Conservation (phyloP, 1,284 basidiomycete genomes). For the Gymnopus androsaceus region DNA sequence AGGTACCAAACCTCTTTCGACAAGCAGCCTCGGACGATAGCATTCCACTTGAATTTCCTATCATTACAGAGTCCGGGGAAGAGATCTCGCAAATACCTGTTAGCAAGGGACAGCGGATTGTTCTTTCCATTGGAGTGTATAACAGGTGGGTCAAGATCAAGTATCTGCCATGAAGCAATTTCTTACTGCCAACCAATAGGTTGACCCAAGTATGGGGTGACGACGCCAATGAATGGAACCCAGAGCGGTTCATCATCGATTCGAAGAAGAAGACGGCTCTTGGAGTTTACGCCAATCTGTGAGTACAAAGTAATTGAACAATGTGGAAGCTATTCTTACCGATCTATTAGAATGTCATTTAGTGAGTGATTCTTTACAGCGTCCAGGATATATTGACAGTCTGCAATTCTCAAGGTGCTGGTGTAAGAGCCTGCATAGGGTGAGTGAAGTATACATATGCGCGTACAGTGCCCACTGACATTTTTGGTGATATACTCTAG, state of each 20-base stretch:
- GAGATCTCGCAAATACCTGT: constrained; percentile 19
- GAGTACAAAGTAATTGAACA: neutral
- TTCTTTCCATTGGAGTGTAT: constrained; percentile 16
- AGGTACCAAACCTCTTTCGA: constrained; percentile 13
- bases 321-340: neutral
- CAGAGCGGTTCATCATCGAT: constrained; percentile 17
- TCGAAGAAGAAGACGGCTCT: constrained; percentile 4
- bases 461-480: neutral
- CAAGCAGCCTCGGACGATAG: constrained; percentile 21
- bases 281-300: constrained; percentile 23
- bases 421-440: constrained; percentile 13
- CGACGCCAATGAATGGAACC: constrained; percentile 21
- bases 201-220: constrained; percentile 17
- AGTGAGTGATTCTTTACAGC: neutral
- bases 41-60: constrained; percentile 21
- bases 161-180: neutral
- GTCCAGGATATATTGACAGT: neutral
- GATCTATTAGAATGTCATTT: constrained; percentile 7
- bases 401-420: constrained; percentile 9
- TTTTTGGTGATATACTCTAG: too few relatives aligned
- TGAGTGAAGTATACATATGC: neutral
- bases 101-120: constrained; percentile 20
- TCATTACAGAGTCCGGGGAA: constrained; percentile 17
- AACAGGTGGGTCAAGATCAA: constrained; percentile 17
- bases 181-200: constrained; percentile 1